A percentile compares a stretch with the other conserved stretches of the same genome.
phyloP scores from a whole-genome alignment of 2,329 filamentous ascomycete species.

The Dothideomycetes sp. region DNA sequence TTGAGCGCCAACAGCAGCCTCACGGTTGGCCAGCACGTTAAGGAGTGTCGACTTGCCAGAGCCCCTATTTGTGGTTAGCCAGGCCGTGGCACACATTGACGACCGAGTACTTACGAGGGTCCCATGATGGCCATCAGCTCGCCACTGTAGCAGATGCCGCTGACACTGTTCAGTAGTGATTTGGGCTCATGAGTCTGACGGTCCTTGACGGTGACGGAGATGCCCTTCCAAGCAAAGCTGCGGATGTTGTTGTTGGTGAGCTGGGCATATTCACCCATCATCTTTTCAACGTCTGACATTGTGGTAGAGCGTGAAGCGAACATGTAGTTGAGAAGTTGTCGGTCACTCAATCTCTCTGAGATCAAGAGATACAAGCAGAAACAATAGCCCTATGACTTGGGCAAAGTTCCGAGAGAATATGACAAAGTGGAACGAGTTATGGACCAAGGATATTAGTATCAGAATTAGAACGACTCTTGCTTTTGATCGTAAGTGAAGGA shows the following conservation, averaged over 20 bases:
- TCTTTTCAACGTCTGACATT: slow-evolving; percentile 41
- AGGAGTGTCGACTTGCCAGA: slow-evolving; percentile 77
- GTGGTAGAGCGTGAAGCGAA: slow-evolving; percentile 17
- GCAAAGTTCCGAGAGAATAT: too few species aligned
- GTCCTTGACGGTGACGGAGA: slow-evolving; percentile 66
- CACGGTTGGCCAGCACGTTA: slow-evolving; percentile 63
- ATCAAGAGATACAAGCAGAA: too few species aligned
- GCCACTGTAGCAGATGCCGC: slow-evolving; percentile 58
- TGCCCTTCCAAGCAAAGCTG: slow-evolving; percentile 55
- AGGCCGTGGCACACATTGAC: not conserved
- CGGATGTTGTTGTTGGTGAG: slow-evolving; percentile 55
- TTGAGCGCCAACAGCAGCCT: slow-evolving; percentile 43
- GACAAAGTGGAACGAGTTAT: too few species aligned
- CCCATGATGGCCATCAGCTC: slow-evolving; percentile 77
- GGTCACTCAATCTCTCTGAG: too few species aligned
- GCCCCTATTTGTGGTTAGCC: slow-evolving; percentile 28
- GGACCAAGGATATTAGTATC: too few species aligned
- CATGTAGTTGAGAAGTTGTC: not conserved
- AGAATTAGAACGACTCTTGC: too few species aligned
- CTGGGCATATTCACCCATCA: slow-evolving; percentile 40
- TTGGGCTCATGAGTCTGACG: slow-evolving; percentile 54
- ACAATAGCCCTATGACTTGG: too few species aligned
- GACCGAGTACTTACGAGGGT: slow-evolving; percentile 41
- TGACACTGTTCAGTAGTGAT: slow-evolving; percentile 53
- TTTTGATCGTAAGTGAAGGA: too few species aligned